Conservation (phyloP, 768 basidiomycete genomes). For the Phanerochaete carnosa region DNA sequence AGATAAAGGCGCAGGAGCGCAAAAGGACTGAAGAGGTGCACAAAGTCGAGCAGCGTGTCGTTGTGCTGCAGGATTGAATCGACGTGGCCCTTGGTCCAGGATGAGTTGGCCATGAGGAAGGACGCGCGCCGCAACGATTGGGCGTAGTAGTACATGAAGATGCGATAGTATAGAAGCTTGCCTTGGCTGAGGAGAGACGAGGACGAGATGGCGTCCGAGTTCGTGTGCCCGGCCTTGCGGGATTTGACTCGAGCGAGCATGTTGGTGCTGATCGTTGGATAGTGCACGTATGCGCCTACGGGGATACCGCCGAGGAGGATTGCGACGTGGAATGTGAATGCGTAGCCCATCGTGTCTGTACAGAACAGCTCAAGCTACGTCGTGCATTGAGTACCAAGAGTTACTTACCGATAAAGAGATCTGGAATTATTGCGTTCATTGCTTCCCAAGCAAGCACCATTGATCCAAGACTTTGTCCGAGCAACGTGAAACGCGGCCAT, state of each 20-base stretch:
- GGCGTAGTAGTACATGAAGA: constrained; percentile 84
- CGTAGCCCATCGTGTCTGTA: constrained; percentile 96
- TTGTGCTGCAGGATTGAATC: constrained; percentile 63
- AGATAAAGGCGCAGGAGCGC: constrained; percentile 24
- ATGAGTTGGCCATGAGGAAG: constrained; percentile 91
- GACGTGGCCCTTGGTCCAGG: constrained; percentile 90
- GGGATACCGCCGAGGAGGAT: constrained; percentile 60
- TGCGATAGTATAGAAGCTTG: constrained; percentile 82
- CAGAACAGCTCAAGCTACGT: background rate
- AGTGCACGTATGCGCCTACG: constrained; percentile 91
- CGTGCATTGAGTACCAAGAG: background rate
- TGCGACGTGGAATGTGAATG: constrained; percentile 86
- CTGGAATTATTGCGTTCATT: constrained; percentile 73
- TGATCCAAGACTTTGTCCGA: constrained; percentile 89
- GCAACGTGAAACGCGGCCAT: constrained; percentile 89
- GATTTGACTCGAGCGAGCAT: constrained; percentile 82
- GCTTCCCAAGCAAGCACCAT: constrained; percentile 84
- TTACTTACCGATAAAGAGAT: constrained; percentile 81
- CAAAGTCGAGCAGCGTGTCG: constrained; percentile 44
- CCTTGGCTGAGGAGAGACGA: constrained; percentile 50
- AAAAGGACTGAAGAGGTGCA: constrained; percentile 43
- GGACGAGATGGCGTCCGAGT: constrained; percentile 52
- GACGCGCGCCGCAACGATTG: constrained; percentile 66
- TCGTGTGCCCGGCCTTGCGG: constrained; percentile 59
- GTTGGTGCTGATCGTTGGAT: constrained; percentile 92